Percentiles rank a stretch among this genome's conserved stretches.
Conservation (phyloP, 2,329 filamentous ascomycete species). For the Aureobasidium pullulans region DNA sequence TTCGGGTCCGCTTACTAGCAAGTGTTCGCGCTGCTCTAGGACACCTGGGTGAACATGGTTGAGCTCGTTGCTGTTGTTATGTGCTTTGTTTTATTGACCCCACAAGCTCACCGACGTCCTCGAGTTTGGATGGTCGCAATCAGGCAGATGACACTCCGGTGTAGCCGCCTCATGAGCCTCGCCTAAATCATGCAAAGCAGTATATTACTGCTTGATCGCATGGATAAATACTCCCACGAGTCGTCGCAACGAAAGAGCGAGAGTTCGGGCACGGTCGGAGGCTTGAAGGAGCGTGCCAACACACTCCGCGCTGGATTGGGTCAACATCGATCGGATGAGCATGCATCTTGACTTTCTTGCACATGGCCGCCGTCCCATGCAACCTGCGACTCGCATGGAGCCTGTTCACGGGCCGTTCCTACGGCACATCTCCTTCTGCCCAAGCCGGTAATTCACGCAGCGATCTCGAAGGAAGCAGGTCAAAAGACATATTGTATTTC, state of each 20-base stretch:
- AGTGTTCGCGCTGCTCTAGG: slow-evolving; percentile 4
- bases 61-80: slow-evolving; percentile 5
- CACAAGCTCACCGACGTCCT: slow-evolving; percentile 4
- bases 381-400: not conserved
- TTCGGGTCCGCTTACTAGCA: slow-evolving; percentile 12
- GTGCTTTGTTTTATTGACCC: not conserved
- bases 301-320: not conserved
- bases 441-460: slow-evolving; percentile 7
- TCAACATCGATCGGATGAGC: slow-evolving; percentile 1
- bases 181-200: slow-evolving; percentile 1
- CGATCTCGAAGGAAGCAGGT: not conserved
- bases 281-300: slow-evolving; percentile 2
- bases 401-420: slow-evolving; percentile 9
- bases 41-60: slow-evolving; percentile 8
- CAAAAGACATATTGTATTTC: not conserved
- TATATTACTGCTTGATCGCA: not conserved
- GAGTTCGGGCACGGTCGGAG: not conserved
- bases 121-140: not conserved
- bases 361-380: slow-evolving; percentile 2
- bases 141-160: slow-evolving; percentile 5
- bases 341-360: not conserved
- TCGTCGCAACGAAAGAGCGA: not conserved
- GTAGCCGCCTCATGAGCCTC: not conserved
- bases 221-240: not conserved
- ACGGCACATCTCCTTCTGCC: not conserved